phyloP scores from a whole-genome alignment of 768 basidiomycete species.

The Boletus subparvulus region DNA sequence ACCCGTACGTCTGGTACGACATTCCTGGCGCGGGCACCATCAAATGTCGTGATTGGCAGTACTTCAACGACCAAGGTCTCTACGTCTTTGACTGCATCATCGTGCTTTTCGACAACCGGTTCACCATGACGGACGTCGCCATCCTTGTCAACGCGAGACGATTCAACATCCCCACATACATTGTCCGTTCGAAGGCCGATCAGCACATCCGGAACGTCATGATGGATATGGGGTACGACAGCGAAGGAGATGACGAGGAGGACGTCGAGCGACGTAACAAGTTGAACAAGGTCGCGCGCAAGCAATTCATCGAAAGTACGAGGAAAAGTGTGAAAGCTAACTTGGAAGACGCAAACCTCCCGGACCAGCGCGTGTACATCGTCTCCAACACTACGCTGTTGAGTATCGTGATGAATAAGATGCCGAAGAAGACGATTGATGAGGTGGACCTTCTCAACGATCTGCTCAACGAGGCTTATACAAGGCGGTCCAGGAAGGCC shows the following conservation, averaged over 20 bases:
- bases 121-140: slow-evolving; percentile 22
- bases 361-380: slow-evolving; percentile 30
- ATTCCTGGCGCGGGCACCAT: slow-evolving; percentile 23
- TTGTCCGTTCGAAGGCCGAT: slow-evolving; percentile 23
- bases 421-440: slow-evolving; percentile 21
- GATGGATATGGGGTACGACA: slow-evolving; percentile 19
- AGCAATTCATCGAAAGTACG: slow-evolving; percentile 17
- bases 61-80: slow-evolving; percentile 24
- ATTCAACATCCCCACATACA: slow-evolving; percentile 22
- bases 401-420: slow-evolving; percentile 16
- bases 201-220: slow-evolving; percentile 23
- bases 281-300: slow-evolving; percentile 10
- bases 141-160: slow-evolving; percentile 17
- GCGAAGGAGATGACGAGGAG: slow-evolving; percentile 16
- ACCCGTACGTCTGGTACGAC: slow-evolving; percentile 25
- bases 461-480: slow-evolving; percentile 9
- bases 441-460: slow-evolving; percentile 25
- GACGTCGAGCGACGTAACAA: slow-evolving; percentile 9
- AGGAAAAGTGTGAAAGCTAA: slow-evolving; percentile 16
- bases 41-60: slow-evolving; percentile 21
- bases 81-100: slow-evolving; percentile 27
- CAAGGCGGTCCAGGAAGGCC: neutral
- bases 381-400: slow-evolving; percentile 22
- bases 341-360: slow-evolving; percentile 23
- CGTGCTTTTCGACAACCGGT: slow-evolving; percentile 22